phyloP scores from a whole-genome alignment of 768 basidiomycete species.

The Paxillus involutus region DNA sequence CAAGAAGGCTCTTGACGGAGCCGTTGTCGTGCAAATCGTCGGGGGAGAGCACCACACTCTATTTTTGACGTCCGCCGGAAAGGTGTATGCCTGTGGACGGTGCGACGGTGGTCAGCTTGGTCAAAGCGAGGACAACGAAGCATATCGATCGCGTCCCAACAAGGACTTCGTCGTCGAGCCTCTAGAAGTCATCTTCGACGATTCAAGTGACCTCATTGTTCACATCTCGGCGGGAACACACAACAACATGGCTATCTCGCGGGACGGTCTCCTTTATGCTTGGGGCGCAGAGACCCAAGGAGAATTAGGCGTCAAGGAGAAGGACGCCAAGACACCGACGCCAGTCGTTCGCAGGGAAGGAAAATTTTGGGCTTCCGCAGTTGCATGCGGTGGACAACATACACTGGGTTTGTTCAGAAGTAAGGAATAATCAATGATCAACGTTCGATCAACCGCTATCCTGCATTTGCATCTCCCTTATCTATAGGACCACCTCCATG shows the following conservation, averaged over 20 bases:
- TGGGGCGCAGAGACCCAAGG: constrained; percentile 83
- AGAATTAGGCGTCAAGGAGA: constrained; percentile 66
- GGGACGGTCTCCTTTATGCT: constrained; percentile 64
- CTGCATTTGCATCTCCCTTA: constrained; percentile 13
- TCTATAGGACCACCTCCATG: constrained; percentile 16
- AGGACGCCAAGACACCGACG: constrained; percentile 62
- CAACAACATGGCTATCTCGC: constrained; percentile 70
- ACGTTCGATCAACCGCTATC: neutral
- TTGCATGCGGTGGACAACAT: constrained; percentile 80
- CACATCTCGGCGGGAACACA: constrained; percentile 69
- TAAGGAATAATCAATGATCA: constrained; percentile 36
- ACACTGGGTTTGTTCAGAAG: constrained; percentile 71
- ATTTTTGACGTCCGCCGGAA: constrained; percentile 82
- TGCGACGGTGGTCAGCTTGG: constrained; percentile 86
- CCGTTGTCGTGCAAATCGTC: constrained; percentile 66
- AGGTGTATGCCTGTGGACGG: constrained; percentile 85
- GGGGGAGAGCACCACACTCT: constrained; percentile 90
- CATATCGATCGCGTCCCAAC: constrained; percentile 51
- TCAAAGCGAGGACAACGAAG: constrained; percentile 64
- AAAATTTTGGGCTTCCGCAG: constrained; percentile 47
- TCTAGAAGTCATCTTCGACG: constrained; percentile 62
- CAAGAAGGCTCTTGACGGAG: constrained; percentile 58
- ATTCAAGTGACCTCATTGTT: constrained; percentile 60
- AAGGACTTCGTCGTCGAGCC: constrained; percentile 68
- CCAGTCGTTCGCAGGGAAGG: constrained; percentile 73